Conservation (phyloP, 441 rosid species). For the Heliophila coronopifolia region DNA sequence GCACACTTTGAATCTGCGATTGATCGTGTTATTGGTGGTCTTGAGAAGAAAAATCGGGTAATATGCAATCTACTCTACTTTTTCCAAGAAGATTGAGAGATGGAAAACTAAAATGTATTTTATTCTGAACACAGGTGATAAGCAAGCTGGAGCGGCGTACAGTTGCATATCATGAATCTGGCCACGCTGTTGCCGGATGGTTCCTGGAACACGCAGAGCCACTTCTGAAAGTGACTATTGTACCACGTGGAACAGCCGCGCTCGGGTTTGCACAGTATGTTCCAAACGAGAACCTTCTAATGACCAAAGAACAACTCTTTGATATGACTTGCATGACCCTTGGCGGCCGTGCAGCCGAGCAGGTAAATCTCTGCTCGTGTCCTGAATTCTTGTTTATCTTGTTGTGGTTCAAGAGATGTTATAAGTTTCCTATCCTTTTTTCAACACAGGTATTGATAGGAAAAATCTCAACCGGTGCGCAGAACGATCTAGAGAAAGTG, state of each 20-base stretch:
- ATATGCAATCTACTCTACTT: not conserved
- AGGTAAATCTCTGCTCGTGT: too few species aligned
- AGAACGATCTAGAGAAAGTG: constrained; percentile 68
- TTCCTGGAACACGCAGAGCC: constrained; percentile 75
- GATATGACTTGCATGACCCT: constrained; percentile 80
- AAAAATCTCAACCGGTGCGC: constrained; percentile 65
- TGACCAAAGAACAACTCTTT: constrained; percentile 72
- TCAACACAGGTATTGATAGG: constrained; percentile 53
- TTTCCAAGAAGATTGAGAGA: not conserved
- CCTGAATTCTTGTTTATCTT: too few species aligned
- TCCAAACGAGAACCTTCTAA: constrained; percentile 69
- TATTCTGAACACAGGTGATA: constrained; percentile 49
- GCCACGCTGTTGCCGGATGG: constrained; percentile 74
- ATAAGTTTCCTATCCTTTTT: not conserved
- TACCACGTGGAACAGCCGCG: constrained; percentile 74
- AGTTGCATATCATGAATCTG: constrained; percentile 72
- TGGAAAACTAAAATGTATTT: not conserved
- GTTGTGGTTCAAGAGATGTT: not conserved
- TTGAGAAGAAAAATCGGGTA: constrained; percentile 71
- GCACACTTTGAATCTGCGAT: constrained; percentile 68
- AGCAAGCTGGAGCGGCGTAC: constrained; percentile 65
- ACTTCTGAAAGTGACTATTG: constrained; percentile 63
- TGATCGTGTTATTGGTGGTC: constrained; percentile 72
- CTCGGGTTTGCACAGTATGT: constrained; percentile 77
- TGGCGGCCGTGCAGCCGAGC: constrained; percentile 75